These are phyloP conservation scores for Fagopyrum tataricum DNA, from an alignment of 148 eudicot species.

Conservation along the genomic window DNA sequence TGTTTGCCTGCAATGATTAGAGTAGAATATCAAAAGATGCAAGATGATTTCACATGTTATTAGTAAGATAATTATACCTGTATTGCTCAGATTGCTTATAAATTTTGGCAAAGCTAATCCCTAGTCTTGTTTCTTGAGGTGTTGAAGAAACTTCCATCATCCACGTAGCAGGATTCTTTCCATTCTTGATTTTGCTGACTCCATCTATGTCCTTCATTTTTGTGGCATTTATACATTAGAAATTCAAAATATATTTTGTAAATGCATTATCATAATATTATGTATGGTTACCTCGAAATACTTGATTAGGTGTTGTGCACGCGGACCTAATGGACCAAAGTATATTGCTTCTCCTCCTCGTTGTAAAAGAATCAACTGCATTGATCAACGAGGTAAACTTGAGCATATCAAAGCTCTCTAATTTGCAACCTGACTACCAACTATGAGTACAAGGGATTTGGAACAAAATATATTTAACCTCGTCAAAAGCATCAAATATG, in stretches of 20 bases:
- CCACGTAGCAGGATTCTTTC: slow-evolving; percentile 53
- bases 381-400: neutral
- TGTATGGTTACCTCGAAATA: slow-evolving; percentile 28
- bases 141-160: slow-evolving; percentile 37
- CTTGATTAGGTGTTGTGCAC: slow-evolving; percentile 19
- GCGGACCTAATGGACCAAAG: slow-evolving; percentile 27
- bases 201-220: slow-evolving; percentile 27
- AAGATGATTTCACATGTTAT: neutral
- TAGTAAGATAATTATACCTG: slow-evolving; percentile 19
- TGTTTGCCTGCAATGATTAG: slow-evolving; percentile 16
- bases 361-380: slow-evolving; percentile 28
- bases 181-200: slow-evolving; percentile 31
- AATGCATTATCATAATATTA: too few relatives aligned
- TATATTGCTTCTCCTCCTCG: slow-evolving; percentile 28
- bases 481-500: slow-evolving; percentile 35
- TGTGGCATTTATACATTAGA: neutral
- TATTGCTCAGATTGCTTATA: slow-evolving; percentile 30
- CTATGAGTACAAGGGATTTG: neutral
- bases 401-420: too few relatives aligned
- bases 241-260: neutral
- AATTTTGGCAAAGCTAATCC: slow-evolving; percentile 26
- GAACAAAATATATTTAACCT: slow-evolving; percentile 12
- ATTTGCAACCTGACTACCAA: too few relatives aligned
- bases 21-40: neutral
- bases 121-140: slow-evolving; percentile 12